phyloP scores from a whole-genome alignment of 169 alveolate species.

The Eimeria sp. region DNA sequence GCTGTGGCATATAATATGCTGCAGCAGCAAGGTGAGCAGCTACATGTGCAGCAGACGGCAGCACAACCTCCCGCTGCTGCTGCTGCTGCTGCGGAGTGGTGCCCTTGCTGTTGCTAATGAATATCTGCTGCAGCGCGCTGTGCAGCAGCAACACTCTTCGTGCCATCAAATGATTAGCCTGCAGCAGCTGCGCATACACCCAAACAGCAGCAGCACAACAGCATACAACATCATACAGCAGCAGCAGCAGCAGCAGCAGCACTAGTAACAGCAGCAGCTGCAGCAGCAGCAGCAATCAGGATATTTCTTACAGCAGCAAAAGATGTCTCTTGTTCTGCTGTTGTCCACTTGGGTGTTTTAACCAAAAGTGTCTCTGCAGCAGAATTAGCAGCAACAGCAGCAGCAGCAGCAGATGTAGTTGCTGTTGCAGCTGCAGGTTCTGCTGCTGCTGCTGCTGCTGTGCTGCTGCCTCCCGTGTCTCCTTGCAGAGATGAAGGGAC shows the following conservation, averaged over 20 bases:
- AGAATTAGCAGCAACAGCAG: not conserved
- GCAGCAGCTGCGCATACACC: not conserved
- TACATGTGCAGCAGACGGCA: not conserved
- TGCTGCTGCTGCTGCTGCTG: constrained; percentile 25
- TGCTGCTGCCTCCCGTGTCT: not conserved
- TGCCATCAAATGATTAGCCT: constrained; percentile 31
- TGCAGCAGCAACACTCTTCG: constrained; percentile 41
- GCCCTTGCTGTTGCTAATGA: not conserved
- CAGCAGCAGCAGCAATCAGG: constrained; percentile 33
- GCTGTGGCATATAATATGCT: not conserved
- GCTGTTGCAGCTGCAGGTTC: not conserved
- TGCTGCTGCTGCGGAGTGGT: constrained; percentile 16
- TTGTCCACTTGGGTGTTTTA: constrained; percentile 2
- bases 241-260: too few relatives aligned
- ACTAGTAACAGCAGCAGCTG: not conserved
- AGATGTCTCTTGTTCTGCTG: not conserved
- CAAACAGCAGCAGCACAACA: too few relatives aligned
- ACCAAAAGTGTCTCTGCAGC: not conserved
- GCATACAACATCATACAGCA: too few relatives aligned
- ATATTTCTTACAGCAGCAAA: not conserved
- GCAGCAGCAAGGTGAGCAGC: not conserved
- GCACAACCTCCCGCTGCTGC: constrained; percentile 21
- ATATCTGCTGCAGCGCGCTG: constrained; percentile 36
- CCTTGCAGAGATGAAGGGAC: not conserved
- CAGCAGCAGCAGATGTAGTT: too few relatives aligned